Evolutionary conservation across 495 filamentous ascomycete species (phyloP).

Genomic region (Penicillium angulare): DNA sequence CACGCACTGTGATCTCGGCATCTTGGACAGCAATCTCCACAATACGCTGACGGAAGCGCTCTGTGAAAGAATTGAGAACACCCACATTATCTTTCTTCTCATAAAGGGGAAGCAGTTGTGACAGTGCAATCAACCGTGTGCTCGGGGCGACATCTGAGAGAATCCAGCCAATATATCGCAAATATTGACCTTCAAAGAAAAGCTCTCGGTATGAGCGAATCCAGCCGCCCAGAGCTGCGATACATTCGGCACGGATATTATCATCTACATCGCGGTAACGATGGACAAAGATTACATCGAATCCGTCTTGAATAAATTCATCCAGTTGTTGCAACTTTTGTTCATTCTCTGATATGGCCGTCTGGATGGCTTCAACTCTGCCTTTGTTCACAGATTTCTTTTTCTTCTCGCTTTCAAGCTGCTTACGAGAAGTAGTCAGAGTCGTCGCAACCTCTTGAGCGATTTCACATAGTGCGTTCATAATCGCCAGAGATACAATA

Average conservation of each 20-base stretch:
- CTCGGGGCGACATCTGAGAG: conserved; percentile 71
- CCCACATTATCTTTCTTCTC: conserved; percentile 72
- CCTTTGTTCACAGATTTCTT: conserved; percentile 75
- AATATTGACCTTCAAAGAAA: conserved; percentile 82
- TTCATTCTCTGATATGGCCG: conserved; percentile 63
- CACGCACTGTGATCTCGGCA: conserved; percentile 72
- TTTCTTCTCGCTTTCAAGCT: conserved; percentile 77
- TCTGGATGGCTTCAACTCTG: conserved; percentile 64
- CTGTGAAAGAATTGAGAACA: conserved; percentile 81
- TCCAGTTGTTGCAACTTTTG: conserved; percentile 62
- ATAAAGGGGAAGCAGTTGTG: conserved; percentile 73
- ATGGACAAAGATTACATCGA: conserved; percentile 89
- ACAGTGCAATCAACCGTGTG: conserved; percentile 75
- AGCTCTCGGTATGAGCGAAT: conserved; percentile 76
- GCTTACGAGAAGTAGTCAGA: conserved; percentile 71
- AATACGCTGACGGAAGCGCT: conserved; percentile 80
- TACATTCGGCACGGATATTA: conserved; percentile 79
- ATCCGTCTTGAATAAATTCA: conserved; percentile 70
- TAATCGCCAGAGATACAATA: conserved; percentile 71
- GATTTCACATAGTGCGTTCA: conserved; percentile 64
- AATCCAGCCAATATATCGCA: conserved; percentile 94
- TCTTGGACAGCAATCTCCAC: conserved; percentile 91
- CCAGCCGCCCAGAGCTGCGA: conserved; percentile 82
- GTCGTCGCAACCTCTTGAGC: conserved; percentile 62
- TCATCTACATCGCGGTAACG: conserved; percentile 93